A percentile compares a stretch with the other conserved stretches of the same genome.
Evolutionary conservation across 352 stramenopile species (phyloP).

Genomic region (Globisporangium heterothallicum): DNA sequence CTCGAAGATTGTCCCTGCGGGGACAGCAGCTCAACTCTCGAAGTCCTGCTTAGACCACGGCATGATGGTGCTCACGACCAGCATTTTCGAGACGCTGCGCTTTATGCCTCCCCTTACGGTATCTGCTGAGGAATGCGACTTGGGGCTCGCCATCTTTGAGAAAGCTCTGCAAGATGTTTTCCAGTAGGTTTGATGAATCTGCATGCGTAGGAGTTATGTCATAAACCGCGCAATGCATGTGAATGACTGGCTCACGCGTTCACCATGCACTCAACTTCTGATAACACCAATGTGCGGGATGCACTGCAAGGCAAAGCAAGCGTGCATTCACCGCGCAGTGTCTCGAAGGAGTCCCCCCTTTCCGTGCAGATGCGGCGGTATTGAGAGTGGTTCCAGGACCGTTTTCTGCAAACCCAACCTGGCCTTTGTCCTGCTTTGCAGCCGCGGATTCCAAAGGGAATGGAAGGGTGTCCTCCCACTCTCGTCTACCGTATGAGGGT

Average conservation of each 20-base stretch:
- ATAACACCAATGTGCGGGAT: too few relatives aligned
- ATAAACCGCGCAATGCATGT: background rate
- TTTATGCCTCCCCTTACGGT: constrained; percentile 91
- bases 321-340: too few relatives aligned
- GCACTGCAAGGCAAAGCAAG: too few relatives aligned
- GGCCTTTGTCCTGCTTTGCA: too few relatives aligned
- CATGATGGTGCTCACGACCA: constrained; percentile 88
- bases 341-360: too few relatives aligned
- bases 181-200: background rate
- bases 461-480: too few relatives aligned
- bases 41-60: constrained; percentile 77
- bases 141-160: constrained; percentile 55
- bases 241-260: background rate
- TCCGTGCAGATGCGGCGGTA: too few relatives aligned
- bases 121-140: constrained; percentile 59
- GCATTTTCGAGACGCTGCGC: constrained; percentile 88
- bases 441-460: too few relatives aligned
- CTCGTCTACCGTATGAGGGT: too few relatives aligned
- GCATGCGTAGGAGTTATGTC: background rate
- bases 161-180: constrained; percentile 44
- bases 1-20: constrained; percentile 27
- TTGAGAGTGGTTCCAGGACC: too few relatives aligned
- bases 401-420: too few relatives aligned
- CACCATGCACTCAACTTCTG: too few relatives aligned
- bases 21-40: constrained; percentile 68